Conservation (phyloP, 2,329 filamentous ascomycete species). For the Stagonosporopsis cucurbitacearum region DNA sequence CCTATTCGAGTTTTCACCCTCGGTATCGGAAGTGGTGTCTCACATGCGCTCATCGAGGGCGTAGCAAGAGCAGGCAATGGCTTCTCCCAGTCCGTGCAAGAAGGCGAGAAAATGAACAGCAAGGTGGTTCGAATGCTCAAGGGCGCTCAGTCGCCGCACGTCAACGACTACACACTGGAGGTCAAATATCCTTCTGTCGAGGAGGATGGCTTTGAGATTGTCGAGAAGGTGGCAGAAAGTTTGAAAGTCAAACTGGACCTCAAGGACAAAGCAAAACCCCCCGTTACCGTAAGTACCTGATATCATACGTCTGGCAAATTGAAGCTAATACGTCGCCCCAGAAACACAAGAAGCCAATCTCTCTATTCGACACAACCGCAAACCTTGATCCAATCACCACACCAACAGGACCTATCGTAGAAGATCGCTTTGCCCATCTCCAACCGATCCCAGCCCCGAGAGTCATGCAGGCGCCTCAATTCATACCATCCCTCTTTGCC, state of each 20-base stretch:
- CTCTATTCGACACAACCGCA: constrained; percentile 1
- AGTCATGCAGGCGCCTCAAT: constrained; percentile 68
- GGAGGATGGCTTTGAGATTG: constrained; percentile 66
- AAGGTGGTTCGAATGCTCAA: constrained; percentile 78
- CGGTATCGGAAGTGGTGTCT: constrained; percentile 62
- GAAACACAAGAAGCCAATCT: constrained; percentile 32
- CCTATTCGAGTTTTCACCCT: constrained; percentile 63
- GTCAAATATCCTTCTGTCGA: constrained; percentile 60
- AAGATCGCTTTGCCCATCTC: constrained; percentile 58
- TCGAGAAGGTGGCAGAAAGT: constrained; percentile 64
- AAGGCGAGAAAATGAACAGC: constrained; percentile 69
- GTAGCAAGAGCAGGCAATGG: constrained; percentile 65
- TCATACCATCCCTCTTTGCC: constrained; percentile 69
- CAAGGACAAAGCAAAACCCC: constrained; percentile 17
- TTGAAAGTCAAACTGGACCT: constrained; percentile 51
- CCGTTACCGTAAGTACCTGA: constrained; percentile 7
- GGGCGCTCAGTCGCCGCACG: constrained; percentile 70
- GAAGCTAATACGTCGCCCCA: background rate
- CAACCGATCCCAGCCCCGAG: constrained; percentile 61
- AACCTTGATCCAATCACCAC: constrained; percentile 9
- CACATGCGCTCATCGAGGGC: constrained; percentile 64
- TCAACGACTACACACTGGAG: constrained; percentile 68
- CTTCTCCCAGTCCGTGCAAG: constrained; percentile 65
- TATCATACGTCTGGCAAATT: background rate
- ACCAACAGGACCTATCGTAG: constrained; percentile 14